Evolutionary conservation across 371 early-diverging fungal genomes (phyloP).

Genomic region (Mucor plumbeus): DNA sequence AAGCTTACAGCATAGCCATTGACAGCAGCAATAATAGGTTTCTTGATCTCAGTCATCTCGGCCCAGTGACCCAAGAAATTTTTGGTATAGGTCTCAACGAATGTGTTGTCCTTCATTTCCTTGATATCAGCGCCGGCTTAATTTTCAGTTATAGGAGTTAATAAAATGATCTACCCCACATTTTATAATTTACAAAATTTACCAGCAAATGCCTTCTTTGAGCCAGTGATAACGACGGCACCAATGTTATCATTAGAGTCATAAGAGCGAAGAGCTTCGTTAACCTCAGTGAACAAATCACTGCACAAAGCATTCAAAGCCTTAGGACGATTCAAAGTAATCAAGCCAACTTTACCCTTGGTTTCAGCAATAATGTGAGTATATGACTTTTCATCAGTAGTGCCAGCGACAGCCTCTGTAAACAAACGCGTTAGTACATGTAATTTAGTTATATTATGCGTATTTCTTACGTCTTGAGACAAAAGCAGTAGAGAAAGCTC

Average conservation of each 20-base stretch:
- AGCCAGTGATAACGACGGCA: conserved; percentile 95
- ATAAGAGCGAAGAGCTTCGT: conserved; percentile 81
- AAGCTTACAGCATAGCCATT: conserved; percentile 92
- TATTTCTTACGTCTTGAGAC: conserved; percentile 39
- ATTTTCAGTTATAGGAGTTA: neutral
- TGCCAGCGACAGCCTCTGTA: conserved; percentile 42
- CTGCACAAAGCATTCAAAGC: conserved; percentile 96
- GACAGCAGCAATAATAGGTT: conserved; percentile 97
- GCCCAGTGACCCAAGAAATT: conserved; percentile 97
- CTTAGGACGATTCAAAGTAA: conserved; percentile 94
- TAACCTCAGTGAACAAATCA: conserved; percentile 91
- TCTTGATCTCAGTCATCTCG: conserved; percentile 86
- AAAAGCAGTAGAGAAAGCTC: conserved; percentile 45
- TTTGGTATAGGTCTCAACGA: conserved; percentile 84
- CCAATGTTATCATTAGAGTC: conserved; percentile 84
- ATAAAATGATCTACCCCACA: neutral
- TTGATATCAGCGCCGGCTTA: conserved; percentile 98
- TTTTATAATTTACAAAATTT: conserved; percentile 9
- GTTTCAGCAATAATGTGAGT: conserved; percentile 79
- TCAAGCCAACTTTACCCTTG: conserved; percentile 85
- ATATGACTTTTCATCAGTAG: conserved; percentile 45
- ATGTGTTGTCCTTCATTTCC: conserved; percentile 93
- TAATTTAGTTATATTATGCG: neutral
- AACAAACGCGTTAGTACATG: conserved; percentile 3
- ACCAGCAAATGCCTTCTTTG: conserved; percentile 96